Conservation (phyloP, 768 basidiomycete species). For the Phlegmacium glaucopus region DNA sequence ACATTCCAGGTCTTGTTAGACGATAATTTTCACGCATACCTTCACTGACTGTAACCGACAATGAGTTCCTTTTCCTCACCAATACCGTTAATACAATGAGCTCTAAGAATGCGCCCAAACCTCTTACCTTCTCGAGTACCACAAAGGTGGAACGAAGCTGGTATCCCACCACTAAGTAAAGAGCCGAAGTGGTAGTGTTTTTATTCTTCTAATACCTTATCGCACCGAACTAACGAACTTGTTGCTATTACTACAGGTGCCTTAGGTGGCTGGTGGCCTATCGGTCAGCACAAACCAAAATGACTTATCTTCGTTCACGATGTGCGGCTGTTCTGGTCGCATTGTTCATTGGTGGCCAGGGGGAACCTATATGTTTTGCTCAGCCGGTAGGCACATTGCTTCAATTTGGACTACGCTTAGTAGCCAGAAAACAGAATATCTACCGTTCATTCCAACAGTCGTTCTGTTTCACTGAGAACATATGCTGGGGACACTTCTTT, state of each 20-base stretch:
- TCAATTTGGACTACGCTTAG: not conserved
- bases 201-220: constrained; percentile 6
- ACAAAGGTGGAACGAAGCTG: constrained; percentile 35
- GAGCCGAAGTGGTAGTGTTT: constrained; percentile 55
- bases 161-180: constrained; percentile 44
- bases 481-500: constrained; percentile 89
- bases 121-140: constrained; percentile 43
- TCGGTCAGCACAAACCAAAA: constrained; percentile 33
- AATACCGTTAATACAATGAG: not conserved
- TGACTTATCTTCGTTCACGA: constrained; percentile 52
- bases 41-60: not conserved
- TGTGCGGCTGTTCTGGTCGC: constrained; percentile 81
- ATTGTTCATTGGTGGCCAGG: constrained; percentile 77
- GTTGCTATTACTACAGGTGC: constrained; percentile 37
- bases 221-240: not conserved
- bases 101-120: constrained; percentile 16
- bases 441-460: constrained; percentile 38
- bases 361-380: constrained; percentile 84
- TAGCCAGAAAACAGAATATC: not conserved
- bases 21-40: too few relatives aligned
- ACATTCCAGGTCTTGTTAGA: too few relatives aligned
- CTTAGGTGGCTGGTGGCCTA: constrained; percentile 52
- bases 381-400: constrained; percentile 66
- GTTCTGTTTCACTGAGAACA: constrained; percentile 65
- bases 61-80: not conserved